Evolutionary conservation across 1,139 yeast species (phyloP).

Genomic region (Sugiyamaella xylanicola): DNA sequence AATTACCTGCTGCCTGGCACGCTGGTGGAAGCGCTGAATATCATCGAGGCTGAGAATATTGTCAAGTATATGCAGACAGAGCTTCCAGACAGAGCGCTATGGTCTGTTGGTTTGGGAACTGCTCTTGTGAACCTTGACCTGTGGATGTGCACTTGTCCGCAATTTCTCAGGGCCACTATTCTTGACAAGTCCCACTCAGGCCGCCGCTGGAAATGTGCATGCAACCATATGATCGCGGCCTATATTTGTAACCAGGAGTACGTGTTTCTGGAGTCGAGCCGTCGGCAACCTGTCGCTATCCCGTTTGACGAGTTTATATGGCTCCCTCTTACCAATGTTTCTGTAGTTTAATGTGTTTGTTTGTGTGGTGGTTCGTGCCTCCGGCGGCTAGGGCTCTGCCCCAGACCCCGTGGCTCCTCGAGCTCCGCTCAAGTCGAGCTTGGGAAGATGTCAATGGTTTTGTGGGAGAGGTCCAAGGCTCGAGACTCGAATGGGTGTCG

Average conservation of each 20-base stretch:
- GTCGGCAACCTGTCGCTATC: background rate
- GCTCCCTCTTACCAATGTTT: slow-evolving; percentile 5
- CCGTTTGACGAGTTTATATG: slow-evolving; percentile 10
- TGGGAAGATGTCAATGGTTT: too few relatives aligned
- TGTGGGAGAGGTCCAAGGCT: too few relatives aligned
- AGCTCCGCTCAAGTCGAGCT: too few relatives aligned
- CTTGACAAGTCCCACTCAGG: slow-evolving; percentile 17
- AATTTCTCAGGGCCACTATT: slow-evolving; percentile 16
- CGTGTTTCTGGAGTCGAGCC: slow-evolving; percentile 15
- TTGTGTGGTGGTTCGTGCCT: background rate
- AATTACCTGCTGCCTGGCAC: slow-evolving; percentile 33
- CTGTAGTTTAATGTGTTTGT: background rate
- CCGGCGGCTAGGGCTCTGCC: background rate
- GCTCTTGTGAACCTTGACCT: slow-evolving; percentile 19
- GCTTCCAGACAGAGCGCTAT: slow-evolving; percentile 9
- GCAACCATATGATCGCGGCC: slow-evolving; percentile 33
- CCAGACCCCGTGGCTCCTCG: background rate
- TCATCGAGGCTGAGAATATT: slow-evolving; percentile 28
- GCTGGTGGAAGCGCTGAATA: slow-evolving; percentile 30
- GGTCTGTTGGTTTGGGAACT: slow-evolving; percentile 15
- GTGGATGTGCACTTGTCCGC: slow-evolving; percentile 31
- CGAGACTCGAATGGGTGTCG: too few relatives aligned
- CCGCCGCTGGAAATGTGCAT: slow-evolving; percentile 24
- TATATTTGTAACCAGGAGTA: slow-evolving; percentile 20
- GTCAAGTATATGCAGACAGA: slow-evolving; percentile 17